A percentile compares a stretch with the other conserved stretches of the same genome.
Conservation (phyloP, 352 stramenopile species). For the Phytophthora pinifolia region DNA sequence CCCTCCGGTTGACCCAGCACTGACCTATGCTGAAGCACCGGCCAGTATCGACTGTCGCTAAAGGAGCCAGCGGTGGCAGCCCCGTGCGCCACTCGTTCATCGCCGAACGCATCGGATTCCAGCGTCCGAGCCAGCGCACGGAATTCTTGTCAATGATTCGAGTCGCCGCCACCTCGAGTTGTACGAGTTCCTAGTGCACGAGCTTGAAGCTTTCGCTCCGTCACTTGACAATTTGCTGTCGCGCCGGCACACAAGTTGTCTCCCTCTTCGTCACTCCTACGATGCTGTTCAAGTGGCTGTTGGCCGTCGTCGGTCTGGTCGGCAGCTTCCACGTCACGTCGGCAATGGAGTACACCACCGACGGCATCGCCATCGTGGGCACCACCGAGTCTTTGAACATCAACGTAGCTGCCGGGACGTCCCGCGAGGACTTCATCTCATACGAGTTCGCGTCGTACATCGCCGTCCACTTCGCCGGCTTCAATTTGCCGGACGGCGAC, state of each 20-base stretch:
- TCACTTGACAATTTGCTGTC: slow-evolving; percentile 34
- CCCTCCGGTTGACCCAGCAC: slow-evolving; percentile 1
- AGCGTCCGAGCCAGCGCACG: slow-evolving; percentile 11
- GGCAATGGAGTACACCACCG: slow-evolving; percentile 32
- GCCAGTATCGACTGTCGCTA: not conserved
- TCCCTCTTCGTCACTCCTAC: not conserved
- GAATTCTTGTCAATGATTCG: slow-evolving; percentile 17
- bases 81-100: slow-evolving; percentile 1
- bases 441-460: slow-evolving; percentile 58
- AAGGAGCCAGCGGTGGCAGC: not conserved
- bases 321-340: slow-evolving; percentile 3
- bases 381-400: slow-evolving; percentile 34
- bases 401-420: slow-evolving; percentile 23
- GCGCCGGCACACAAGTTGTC: slow-evolving; percentile 9
- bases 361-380: slow-evolving; percentile 41
- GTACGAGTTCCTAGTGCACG: slow-evolving; percentile 1
- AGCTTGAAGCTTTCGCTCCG: not conserved
- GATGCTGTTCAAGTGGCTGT: slow-evolving; percentile 17
- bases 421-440: slow-evolving; percentile 37
- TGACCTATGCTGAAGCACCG: no score
- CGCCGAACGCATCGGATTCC: slow-evolving; percentile 13
- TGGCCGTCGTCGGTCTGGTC: slow-evolving; percentile 14
- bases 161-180: slow-evolving; percentile 12
- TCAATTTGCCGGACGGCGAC: slow-evolving; percentile 56
- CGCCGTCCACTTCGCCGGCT: slow-evolving; percentile 48